phyloP scores from a whole-genome alignment of 2,329 filamentous ascomycete genomes.

The Trichoderma atrobrunneum region DNA sequence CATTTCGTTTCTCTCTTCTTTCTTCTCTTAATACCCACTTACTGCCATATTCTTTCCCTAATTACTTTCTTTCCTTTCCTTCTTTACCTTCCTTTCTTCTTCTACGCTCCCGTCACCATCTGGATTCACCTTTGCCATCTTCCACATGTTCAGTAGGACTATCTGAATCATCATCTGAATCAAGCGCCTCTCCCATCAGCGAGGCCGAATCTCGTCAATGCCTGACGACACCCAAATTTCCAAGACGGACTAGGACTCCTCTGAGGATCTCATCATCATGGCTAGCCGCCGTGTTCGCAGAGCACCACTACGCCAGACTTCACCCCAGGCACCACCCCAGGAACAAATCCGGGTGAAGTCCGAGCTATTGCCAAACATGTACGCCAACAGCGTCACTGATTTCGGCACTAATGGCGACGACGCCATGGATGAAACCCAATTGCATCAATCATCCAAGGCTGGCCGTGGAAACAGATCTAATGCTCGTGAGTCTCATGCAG shows the following conservation, averaged over 20 bases:
- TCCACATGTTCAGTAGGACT: neutral
- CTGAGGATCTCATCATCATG: slow-evolving; percentile 13
- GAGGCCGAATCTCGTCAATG: neutral
- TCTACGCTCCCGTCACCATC: neutral
- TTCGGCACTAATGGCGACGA: slow-evolving; percentile 25
- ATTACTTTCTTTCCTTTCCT: neutral
- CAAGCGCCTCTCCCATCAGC: too few relatives aligned
- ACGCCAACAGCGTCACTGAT: slow-evolving; percentile 10
- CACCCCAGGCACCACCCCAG: neutral
- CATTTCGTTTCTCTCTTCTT: neutral
- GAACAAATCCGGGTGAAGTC: slow-evolving; percentile 20
- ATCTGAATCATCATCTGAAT: neutral
- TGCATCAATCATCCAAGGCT: slow-evolving; percentile 28
- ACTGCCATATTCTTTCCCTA: neutral
- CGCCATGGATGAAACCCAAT: slow-evolving; percentile 18
- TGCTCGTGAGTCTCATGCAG: slow-evolving; percentile 35
- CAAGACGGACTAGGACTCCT: neutral
- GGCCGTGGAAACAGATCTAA: slow-evolving; percentile 34
- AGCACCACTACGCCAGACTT: neutral
- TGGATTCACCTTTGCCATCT: neutral
- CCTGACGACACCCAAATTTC: neutral
- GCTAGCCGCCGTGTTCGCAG: slow-evolving; percentile 23
- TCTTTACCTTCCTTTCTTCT: neutral
- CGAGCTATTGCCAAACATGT: slow-evolving; percentile 27
- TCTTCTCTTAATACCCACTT: neutral